These are phyloP conservation scores for Chalara sp. DNA, from an alignment of 2,329 filamentous ascomycete genomes.

Conservation along the genomic window DNA sequence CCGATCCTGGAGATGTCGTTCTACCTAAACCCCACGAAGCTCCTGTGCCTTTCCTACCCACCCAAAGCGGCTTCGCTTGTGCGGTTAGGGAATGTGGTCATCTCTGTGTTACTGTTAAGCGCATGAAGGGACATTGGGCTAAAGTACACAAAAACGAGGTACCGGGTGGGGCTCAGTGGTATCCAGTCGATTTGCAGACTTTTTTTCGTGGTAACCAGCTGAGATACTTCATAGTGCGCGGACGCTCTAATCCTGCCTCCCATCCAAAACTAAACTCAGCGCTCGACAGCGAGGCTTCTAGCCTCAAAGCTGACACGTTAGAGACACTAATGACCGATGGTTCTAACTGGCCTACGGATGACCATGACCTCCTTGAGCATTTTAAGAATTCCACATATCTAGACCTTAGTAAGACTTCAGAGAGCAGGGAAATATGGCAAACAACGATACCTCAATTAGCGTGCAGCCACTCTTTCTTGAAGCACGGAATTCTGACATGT, in stretches of 20 bases:
- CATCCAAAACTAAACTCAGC: slow-evolving; percentile 7
- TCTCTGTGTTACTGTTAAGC: slow-evolving; percentile 22
- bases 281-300: not conserved
- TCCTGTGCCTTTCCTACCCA: slow-evolving; percentile 18
- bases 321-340: slow-evolving; percentile 21
- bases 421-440: not conserved
- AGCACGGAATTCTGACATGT: slow-evolving; percentile 34
- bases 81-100: slow-evolving; percentile 15
- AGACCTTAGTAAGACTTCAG: not conserved
- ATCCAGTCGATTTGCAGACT: slow-evolving; percentile 15
- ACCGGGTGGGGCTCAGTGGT: slow-evolving; percentile 13
- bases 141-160: slow-evolving; percentile 7
- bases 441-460: not conserved
- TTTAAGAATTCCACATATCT: slow-evolving; percentile 1
- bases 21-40: slow-evolving; percentile 13
- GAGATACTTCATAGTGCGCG: slow-evolving; percentile 23
- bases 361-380: slow-evolving; percentile 17
- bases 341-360: slow-evolving; percentile 2
- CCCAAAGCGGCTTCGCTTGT: slow-evolving; percentile 17
- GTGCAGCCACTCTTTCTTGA: slow-evolving; percentile 26
- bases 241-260: not conserved
- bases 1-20: slow-evolving; percentile 12
- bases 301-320: not conserved
- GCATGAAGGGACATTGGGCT: slow-evolving; percentile 25
- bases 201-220: slow-evolving; percentile 23